Base-by-base conservation (phyloP, 106 monocot genomes). In the Dioscorea zingiberensis region DNA sequence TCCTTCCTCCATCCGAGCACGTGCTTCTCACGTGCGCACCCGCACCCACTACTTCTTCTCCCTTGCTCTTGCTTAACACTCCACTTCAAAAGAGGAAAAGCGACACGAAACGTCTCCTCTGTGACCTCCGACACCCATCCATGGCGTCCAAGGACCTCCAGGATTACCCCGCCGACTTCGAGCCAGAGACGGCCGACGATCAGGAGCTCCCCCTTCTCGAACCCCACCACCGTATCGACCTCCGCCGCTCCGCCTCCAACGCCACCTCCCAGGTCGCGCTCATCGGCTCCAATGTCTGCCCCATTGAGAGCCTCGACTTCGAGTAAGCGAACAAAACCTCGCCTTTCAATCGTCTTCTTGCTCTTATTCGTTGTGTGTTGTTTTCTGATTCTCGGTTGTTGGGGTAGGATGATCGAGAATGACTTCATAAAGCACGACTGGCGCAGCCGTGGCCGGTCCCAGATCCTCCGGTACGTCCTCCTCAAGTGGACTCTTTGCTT, bases 281-380 rank as follows among this genome's bases (percentile, higher is more conserved):
- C 69, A 66, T 94, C 71, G 94, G 94, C 58, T 79, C 90, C 75
- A 80, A 81, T 10, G 23, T 81, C 70, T 91, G 77, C 74, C 90
- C 90, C 28, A 79, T 95, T 56, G 94, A 95, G 70, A 84, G 84
- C 82, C 87, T 95, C 64, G 94, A 95, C 58, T 95, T 87, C 72
- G 94, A 95, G 93, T 85, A 73, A 26, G 8, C 25, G 23, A 2
- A 21, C 45, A n/a, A n/a, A n/a, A n/a, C 2, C 7, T 13, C 0
- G 13, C 12, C 21, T 71, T 63, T 7, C 24, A 26, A 9, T 22
- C 27, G 21, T 25, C 1, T 24, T 49, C 54, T 4, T 25, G 14
- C 21, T 59, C 12, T 29, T 55, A 22, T 21, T 56, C 29, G 13
- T 51, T 13, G 13, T 51, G 13, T 51, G 8, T 51, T 51, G 51